Percentiles rank a stretch among this genome's conserved stretches.
phyloP scores from a whole-genome alignment of 495 filamentous ascomycete species.

The Penicillium pulvis region DNA sequence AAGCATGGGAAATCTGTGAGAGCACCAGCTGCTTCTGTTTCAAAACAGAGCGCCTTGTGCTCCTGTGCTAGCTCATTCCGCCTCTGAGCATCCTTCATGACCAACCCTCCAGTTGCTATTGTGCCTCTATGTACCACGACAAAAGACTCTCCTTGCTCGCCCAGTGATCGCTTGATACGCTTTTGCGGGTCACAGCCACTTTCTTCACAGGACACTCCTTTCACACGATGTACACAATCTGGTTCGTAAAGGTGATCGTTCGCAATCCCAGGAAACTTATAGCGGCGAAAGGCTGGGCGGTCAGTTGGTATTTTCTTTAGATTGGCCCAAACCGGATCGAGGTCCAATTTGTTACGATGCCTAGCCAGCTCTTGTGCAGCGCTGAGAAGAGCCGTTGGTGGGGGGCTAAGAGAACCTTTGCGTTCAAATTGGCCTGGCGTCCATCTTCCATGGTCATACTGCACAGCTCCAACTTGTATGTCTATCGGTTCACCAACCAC shows the following conservation, averaged over 20 bases:
- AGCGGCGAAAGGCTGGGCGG: neutral
- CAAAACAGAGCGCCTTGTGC: constrained; percentile 24
- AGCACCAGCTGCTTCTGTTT: neutral
- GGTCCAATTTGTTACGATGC: neutral
- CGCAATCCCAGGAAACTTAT: neutral
- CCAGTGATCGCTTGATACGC: constrained; percentile 12
- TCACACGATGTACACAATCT: constrained; percentile 24
- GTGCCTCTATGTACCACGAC: constrained; percentile 33
- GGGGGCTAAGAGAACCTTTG: neutral
- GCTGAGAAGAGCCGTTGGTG: neutral
- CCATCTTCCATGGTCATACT: neutral
- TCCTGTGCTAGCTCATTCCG: constrained; percentile 21
- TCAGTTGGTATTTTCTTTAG: neutral
- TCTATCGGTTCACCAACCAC: neutral
- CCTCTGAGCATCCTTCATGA: constrained; percentile 31
- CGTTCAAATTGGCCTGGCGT: neutral
- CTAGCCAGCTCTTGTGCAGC: neutral
- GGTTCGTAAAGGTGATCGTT: constrained; percentile 30
- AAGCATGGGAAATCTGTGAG: neutral
- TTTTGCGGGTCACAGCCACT: constrained; percentile 13
- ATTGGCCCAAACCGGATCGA: neutral
- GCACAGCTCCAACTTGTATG: neutral
- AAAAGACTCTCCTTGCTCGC: constrained; percentile 14
- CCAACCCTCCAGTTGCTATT: constrained; percentile 38
- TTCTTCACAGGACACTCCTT: constrained; percentile 16